Evolutionary conservation across 1,284 basidiomycete species (phyloP), one percentile per base, ranked within the genome.

Genomic region (Cryptococcus sp.): DNA sequence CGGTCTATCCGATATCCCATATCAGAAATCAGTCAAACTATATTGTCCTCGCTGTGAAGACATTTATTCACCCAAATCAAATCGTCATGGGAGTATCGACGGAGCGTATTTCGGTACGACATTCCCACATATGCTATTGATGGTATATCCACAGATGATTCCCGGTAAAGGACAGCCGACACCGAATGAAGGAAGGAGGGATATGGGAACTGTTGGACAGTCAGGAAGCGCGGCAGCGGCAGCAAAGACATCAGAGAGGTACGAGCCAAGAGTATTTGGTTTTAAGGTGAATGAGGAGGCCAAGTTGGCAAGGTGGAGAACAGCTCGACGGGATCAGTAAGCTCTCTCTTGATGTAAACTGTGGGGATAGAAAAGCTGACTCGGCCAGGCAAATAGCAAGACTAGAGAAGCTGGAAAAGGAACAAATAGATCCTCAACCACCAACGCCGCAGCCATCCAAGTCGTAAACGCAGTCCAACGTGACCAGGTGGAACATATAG

Each of bases 21-120:
- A 93, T 74, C 88, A 93, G 73, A 97, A 96, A 78, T 90, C 89
- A 31, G 92, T 96, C 67, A 97, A 97, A 73, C 85, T 97, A 48
- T 94, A 92, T 77, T 97, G 93, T 73, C 91, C 90, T 2, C 85
- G 91, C 36, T 97, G 92, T 75, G 92, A 97, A 77, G 93, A 97
- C 74, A 85, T 97, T 59, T 96, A 97, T 76, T 90, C 87, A 0
- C 92, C 92, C 42, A 97, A 97, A 74, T 90, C 87, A 2, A 91
- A 90, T 10, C 82, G 92, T 36, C 92, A 97, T 73, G 91, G 92
- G 43, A 87, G 86, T 31, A 96, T 96, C 68, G 92, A 97, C 72
- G 92, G 92, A 25, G 92, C 93, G 2, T 97, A 93, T 76, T 97
- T 97, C 65, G 92, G 93, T 54, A 93, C 91, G 0, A 94, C 90